Percentiles rank a stretch among this genome's conserved stretches.
Evolutionary conservation across 768 basidiomycete genomes (phyloP).

Genomic region (Neoboletus magnificus): DNA sequence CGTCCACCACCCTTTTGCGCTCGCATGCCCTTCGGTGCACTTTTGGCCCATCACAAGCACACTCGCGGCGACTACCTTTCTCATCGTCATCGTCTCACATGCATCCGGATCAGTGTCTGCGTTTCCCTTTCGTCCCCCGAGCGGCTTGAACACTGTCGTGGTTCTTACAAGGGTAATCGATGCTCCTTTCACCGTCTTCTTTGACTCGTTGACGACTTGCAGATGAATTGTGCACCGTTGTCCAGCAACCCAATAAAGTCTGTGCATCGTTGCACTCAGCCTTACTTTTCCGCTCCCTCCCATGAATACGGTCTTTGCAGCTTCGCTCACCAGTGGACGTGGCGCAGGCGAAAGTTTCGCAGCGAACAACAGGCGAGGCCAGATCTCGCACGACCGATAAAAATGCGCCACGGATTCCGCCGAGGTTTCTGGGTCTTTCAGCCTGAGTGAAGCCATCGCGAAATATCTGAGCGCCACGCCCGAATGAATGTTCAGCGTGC

Average conservation of each 20-base stretch:
- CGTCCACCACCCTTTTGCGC: conserved; percentile 87
- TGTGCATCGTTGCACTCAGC: conserved; percentile 64
- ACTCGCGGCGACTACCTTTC: conserved; percentile 64
- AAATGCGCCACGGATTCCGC: conserved; percentile 83
- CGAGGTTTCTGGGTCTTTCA: conserved; percentile 59
- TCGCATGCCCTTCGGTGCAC: conserved; percentile 64
- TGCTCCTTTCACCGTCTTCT: conserved; percentile 62
- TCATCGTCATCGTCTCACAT: conserved; percentile 57
- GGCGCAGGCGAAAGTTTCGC: conserved; percentile 57
- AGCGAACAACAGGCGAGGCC: conserved; percentile 68
- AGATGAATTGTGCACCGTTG: conserved; percentile 71
- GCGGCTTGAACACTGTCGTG: conserved; percentile 61
- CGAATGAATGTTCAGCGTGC: conserved; percentile 49
- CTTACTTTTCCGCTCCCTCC: conserved; percentile 64
- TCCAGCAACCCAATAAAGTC: conserved; percentile 79
- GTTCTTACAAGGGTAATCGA: conserved; percentile 63
- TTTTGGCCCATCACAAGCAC: conserved; percentile 63
- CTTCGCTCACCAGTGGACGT: conserved; percentile 55
- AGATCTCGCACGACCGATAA: conserved; percentile 78
- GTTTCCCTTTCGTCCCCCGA: conserved; percentile 30
- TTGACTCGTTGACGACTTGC: conserved; percentile 62
- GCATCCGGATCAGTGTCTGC: conserved; percentile 48
- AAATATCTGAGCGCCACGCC: conserved; percentile 76
- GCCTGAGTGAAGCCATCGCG: conserved; percentile 72
- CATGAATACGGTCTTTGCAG: conserved; percentile 53